Conservation (phyloP, 495 filamentous ascomycete genomes). For the Aspergillus nanangensis region DNA sequence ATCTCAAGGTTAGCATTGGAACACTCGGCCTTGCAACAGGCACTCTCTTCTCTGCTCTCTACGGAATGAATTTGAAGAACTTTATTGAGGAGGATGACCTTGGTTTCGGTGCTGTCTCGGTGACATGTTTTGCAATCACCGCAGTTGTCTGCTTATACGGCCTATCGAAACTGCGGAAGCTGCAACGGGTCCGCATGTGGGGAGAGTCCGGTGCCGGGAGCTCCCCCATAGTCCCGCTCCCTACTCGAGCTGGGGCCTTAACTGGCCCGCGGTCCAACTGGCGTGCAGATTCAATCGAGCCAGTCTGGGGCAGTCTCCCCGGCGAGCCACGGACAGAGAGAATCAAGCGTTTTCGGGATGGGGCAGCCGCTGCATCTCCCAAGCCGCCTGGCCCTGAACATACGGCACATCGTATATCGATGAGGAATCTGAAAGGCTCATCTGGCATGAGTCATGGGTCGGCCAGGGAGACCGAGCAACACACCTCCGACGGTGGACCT, state of each 20-base stretch:
- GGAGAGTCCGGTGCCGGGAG: conserved; percentile 42
- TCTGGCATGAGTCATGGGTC: no score
- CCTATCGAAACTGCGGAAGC: conserved; percentile 72
- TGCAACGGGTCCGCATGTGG: conserved; percentile 91
- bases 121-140: conserved; percentile 65
- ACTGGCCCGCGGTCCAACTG: conserved; percentile 32
- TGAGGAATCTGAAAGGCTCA: background rate
- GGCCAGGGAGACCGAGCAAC: no score
- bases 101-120: conserved; percentile 74
- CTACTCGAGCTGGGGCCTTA: conserved; percentile 18
- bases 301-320: conserved; percentile 40
- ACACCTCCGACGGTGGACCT: no score
- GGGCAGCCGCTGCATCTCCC: conserved; percentile 20
- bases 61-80: conserved; percentile 99
- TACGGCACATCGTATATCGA: background rate
- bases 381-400: conserved; percentile 14
- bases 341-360: conserved; percentile 37
- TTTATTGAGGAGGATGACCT: conserved; percentile 96
- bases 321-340: conserved; percentile 42
- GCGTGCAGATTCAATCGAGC: conserved; percentile 45
- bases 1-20: conserved; percentile 92
- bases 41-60: conserved; percentile 92
- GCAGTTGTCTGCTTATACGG: conserved; percentile 75
- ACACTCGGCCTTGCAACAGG: conserved; percentile 89
- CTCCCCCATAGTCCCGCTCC: conserved; percentile 25